Evolutionary conservation across 2,329 filamentous ascomycete species (phyloP).

Genomic region (Colletotrichum sp.): DNA sequence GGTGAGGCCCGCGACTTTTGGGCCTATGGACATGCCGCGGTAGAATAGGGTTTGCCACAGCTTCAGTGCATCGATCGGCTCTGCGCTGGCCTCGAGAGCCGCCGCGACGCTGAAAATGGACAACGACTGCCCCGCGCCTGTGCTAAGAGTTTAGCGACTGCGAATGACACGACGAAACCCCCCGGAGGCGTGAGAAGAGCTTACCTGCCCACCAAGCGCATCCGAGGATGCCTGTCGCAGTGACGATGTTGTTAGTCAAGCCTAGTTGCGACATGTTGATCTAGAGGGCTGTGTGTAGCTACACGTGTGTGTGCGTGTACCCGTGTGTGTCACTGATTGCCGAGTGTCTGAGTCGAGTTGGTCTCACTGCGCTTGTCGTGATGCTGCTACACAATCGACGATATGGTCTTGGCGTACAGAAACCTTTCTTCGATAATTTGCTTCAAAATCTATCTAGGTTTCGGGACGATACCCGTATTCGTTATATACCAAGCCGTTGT

Average conservation of each 20-base stretch:
- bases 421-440: background rate
- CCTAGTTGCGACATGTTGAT: slow-evolving; percentile 16
- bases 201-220: slow-evolving; percentile 19
- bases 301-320: background rate
- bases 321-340: background rate
- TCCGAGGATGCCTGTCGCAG: slow-evolving; percentile 10
- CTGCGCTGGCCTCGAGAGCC: slow-evolving; percentile 27
- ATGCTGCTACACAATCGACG: background rate
- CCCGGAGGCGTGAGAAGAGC: background rate
- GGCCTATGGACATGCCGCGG: slow-evolving; percentile 40
- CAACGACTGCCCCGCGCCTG: slow-evolving; percentile 40
- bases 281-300: background rate
- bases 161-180: background rate
- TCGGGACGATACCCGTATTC: background rate
- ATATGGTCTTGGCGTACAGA: background rate
- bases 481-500: background rate
- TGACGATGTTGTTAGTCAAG: slow-evolving; percentile 8
- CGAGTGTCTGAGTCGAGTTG: background rate
- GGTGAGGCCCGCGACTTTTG: slow-evolving; percentile 35
- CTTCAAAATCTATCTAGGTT: background rate
- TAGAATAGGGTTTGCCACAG: slow-evolving; percentile 43
- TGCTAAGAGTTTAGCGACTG: background rate
- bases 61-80: slow-evolving; percentile 32
- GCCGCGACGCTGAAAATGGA: slow-evolving; percentile 40
- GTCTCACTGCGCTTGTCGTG: background rate